Conservation (phyloP, 352 stramenopile species). For the Nothophytophthora sp. region DNA sequence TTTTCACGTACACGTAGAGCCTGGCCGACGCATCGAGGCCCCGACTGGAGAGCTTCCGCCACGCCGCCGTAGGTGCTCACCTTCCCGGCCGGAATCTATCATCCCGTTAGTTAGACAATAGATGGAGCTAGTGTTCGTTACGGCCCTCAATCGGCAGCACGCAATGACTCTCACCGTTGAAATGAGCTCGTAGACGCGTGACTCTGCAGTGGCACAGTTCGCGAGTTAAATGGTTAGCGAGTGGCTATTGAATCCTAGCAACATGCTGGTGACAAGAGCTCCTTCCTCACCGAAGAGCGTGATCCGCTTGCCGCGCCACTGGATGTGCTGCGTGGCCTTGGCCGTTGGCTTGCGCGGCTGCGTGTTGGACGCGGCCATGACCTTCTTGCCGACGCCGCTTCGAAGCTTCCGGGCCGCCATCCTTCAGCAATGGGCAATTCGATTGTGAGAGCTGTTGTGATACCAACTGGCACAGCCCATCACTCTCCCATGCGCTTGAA, state of each 20-base stretch:
- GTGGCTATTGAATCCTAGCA: neutral
- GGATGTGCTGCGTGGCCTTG: constrained; percentile 52
- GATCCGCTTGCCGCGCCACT: constrained; percentile 74
- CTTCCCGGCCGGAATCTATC: constrained; percentile 75
- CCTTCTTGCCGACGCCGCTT: constrained; percentile 1
- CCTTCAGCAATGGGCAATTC: constrained; percentile 4
- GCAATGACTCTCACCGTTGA: constrained; percentile 38
- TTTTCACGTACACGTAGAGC: constrained; percentile 61
- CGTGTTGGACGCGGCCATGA: constrained; percentile 15
- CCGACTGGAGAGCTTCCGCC: constrained; percentile 58
- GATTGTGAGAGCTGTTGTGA: constrained; percentile 9
- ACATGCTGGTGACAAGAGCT: neutral
- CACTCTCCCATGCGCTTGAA: neutral
- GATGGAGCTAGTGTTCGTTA: too few relatives aligned
- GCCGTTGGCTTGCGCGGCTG: constrained; percentile 10
- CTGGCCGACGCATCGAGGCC: constrained; percentile 77
- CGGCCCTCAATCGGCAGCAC: neutral
- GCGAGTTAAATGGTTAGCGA: neutral
- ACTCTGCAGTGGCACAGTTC: constrained; percentile 34
- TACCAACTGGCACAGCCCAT: neutral
- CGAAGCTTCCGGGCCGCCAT: constrained; percentile 17
- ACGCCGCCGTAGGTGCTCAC: constrained; percentile 81
- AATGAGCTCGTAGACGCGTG: constrained; percentile 80
- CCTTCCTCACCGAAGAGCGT: constrained; percentile 61
- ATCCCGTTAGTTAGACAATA: neutral